Conservation (phyloP, 2,329 filamentous ascomycete genomes). For the Fusarium verticillioides region DNA sequence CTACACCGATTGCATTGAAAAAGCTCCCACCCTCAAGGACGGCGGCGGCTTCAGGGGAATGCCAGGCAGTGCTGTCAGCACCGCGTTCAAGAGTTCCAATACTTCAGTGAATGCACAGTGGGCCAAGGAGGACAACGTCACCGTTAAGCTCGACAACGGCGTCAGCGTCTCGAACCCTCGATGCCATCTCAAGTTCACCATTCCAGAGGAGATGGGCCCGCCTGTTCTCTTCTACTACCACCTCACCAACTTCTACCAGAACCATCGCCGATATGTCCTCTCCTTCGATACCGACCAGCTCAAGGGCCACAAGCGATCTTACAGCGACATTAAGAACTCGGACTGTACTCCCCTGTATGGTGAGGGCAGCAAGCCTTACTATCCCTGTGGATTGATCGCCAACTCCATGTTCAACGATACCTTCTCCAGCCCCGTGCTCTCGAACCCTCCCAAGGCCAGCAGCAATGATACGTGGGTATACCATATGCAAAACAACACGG, state of each 20-base stretch:
- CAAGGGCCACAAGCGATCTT: conserved; percentile 72
- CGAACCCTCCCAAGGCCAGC: conserved; percentile 54
- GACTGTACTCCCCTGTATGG: conserved; percentile 79
- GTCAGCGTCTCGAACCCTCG: conserved; percentile 54
- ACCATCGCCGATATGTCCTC: conserved; percentile 94
- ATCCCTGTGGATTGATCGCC: conserved; percentile 94
- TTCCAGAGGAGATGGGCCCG: conserved; percentile 81
- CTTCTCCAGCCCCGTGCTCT: conserved; percentile 73
- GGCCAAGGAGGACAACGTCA: conserved; percentile 53
- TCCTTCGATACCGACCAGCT: conserved; percentile 88
- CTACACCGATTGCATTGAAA: conserved; percentile 79
- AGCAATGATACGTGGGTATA: conserved; percentile 65
- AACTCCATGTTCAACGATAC: conserved; percentile 98
- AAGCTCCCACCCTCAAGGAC: conserved; percentile 59
- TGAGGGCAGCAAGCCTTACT: conserved; percentile 76
- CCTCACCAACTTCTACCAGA: conserved; percentile 98
- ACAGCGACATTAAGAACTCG: conserved; percentile 70
- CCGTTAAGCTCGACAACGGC: conserved; percentile 48
- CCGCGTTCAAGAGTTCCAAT: conserved; percentile 75
- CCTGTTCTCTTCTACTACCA: conserved; percentile 95
- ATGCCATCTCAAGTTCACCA: conserved; percentile 82
- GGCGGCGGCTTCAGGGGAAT: conserved; percentile 59
- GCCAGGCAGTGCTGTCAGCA: conserved; percentile 66
- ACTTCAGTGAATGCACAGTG: conserved; percentile 55
- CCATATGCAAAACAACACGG: conserved; percentile 76